Evolutionary conservation across 2,329 filamentous ascomycete species (phyloP), one percentile per base, ranked within the genome.

Genomic region (Hymenoscyphus repandus): DNA sequence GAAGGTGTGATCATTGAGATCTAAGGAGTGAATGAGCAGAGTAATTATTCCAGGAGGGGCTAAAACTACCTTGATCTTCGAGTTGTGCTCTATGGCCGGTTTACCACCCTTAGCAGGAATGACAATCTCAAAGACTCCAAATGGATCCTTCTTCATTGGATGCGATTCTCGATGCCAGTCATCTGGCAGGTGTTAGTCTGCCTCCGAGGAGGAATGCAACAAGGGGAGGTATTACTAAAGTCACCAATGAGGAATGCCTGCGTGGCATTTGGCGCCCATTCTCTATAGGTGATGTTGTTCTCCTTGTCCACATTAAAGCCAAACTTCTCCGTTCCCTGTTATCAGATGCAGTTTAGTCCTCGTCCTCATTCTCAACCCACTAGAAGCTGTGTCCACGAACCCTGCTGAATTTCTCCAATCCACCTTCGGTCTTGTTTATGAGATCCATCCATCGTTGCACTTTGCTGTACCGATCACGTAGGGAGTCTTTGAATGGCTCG

Each of bases 241-340:
- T 97, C 93, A 55, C 93, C 93, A 61, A 95, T 86, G 47, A 99
- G 78, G 67, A 84, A 90, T 45, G 93, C 93, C 64, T 87, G 78
- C 37, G 82, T 75, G 48, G 90, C 92, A 74, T 90, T 95, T 22
- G 93, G 91, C 1, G 93, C 93, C 93, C 93, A 99, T 78, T 99
- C 93, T 61, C 90, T 81, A 70, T 99, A 99, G 51, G 78, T 76
- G 59, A 99, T 90, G 68, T 91, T 90, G 68, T 89, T 89, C 63
- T 95, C 83, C 48, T 81, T 74, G 65, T 85, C 78, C 53, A 93
- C 84, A 60, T 88, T 90, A 70, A 99, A 82, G 50, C 93, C 93
- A 65, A 88, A 96, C 56, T 78, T 85, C 65, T 97, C 90, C 56
- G 82, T 86, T 40, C 93, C 92, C 89, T 95, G 58, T 34, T 45